Conservation (phyloP, 2,329 filamentous ascomycete genomes). For the Aspergillus bombycis region DNA sequence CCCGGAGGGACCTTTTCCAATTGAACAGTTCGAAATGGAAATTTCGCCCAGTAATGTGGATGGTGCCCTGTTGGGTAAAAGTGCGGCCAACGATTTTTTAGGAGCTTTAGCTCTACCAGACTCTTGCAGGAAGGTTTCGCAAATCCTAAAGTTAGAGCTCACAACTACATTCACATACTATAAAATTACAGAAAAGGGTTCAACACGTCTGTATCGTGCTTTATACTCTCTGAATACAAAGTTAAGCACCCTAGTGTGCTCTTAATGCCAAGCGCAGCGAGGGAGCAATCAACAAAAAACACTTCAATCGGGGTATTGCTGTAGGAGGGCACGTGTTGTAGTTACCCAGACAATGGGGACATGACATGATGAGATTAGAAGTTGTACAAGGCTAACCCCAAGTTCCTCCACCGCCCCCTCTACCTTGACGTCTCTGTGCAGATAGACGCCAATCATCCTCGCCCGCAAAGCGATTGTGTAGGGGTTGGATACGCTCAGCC, state of each 20-base stretch:
- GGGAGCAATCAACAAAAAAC: background rate
- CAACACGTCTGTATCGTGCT: background rate
- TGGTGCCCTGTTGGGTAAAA: too few relatives aligned
- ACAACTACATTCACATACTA: too few relatives aligned
- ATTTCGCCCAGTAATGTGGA: too few relatives aligned
- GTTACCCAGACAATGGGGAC: constrained; percentile 7
- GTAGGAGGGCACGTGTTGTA: background rate
- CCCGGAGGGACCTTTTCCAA: too few relatives aligned
- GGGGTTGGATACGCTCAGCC: constrained; percentile 89
- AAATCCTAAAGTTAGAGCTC: too few relatives aligned
- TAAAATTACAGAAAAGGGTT: too few relatives aligned
- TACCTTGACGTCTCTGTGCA: constrained; percentile 80
- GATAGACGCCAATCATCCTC: constrained; percentile 96
- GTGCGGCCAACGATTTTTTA: too few relatives aligned
- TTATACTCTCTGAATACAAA: background rate
- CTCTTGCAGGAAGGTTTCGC: too few relatives aligned
- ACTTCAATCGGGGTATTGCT: constrained; percentile 11
- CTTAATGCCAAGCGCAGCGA: background rate
- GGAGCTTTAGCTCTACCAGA: too few relatives aligned
- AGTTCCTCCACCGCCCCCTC: constrained; percentile 86
- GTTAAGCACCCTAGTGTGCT: background rate
- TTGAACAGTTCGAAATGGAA: too few relatives aligned
- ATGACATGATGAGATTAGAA: background rate
- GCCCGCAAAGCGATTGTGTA: constrained; percentile 89
- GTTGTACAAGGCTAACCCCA: constrained; percentile 63